A percentile compares a stretch with the other conserved stretches of the same genome.
Conservation (phyloP, 352 stramenopile species). For the Pythium periplocum region DNA sequence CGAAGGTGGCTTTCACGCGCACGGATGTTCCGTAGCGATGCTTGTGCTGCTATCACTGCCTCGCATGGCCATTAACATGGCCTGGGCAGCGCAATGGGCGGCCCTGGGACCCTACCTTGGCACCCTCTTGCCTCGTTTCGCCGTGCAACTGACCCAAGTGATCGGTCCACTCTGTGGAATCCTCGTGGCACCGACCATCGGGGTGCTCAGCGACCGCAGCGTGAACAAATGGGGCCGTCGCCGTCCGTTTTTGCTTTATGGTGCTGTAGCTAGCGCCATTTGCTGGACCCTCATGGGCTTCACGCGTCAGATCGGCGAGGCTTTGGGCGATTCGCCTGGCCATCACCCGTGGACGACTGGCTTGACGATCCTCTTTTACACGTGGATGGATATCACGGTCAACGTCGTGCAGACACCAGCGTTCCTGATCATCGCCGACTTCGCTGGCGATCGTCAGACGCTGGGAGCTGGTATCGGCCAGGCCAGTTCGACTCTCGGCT, state of each 20-base stretch:
- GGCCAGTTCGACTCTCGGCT: slow-evolving; percentile 54
- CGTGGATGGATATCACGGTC: slow-evolving; percentile 80
- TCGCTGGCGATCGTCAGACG: slow-evolving; percentile 67
- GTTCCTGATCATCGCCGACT: slow-evolving; percentile 70
- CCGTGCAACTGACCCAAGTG: slow-evolving; percentile 72
- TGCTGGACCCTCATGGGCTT: slow-evolving; percentile 75
- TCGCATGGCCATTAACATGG: slow-evolving; percentile 74
- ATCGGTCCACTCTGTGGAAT: slow-evolving; percentile 69
- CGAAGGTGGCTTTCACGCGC: slow-evolving; percentile 1
- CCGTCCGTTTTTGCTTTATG: slow-evolving; percentile 55
- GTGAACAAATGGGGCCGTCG: slow-evolving; percentile 50
- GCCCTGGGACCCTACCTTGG: slow-evolving; percentile 62
- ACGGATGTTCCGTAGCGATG: slow-evolving; percentile 54
- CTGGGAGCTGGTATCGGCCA: slow-evolving; percentile 55
- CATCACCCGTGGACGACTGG: slow-evolving; percentile 45
- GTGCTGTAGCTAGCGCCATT: slow-evolving; percentile 47
- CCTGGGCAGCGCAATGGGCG: slow-evolving; percentile 73
- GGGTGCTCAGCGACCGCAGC: slow-evolving; percentile 62
- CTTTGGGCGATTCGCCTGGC: slow-evolving; percentile 45
- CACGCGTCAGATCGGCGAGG: slow-evolving; percentile 51
- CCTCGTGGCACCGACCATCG: slow-evolving; percentile 59
- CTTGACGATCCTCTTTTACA: slow-evolving; percentile 72
- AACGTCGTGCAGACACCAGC: slow-evolving; percentile 73
- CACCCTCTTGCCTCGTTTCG: slow-evolving; percentile 54
- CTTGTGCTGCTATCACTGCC: slow-evolving; percentile 63